phyloP scores from a whole-genome alignment of 805 yeast genomes.

The Millerozyma miso region DNA sequence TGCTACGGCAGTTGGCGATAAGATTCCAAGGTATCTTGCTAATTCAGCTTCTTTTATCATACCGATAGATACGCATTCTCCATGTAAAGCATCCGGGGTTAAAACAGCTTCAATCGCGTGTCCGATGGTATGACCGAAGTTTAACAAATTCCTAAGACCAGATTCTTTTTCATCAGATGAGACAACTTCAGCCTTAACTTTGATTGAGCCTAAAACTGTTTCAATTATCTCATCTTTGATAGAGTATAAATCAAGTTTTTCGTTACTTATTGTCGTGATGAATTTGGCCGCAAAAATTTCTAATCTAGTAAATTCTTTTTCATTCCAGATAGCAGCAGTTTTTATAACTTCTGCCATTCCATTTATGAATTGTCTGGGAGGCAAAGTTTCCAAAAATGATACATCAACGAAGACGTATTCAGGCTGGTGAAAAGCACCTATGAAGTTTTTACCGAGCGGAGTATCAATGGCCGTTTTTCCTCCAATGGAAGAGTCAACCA shows the following conservation, averaged over 20 bases:
- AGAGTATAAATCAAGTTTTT: constrained; percentile 49
- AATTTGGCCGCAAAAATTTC: constrained; percentile 72
- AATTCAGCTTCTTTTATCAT: constrained; percentile 93
- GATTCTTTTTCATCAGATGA: constrained; percentile 93
- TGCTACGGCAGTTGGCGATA: constrained; percentile 92
- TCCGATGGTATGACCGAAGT: constrained; percentile 96
- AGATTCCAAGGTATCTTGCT: constrained; percentile 82
- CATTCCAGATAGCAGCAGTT: constrained; percentile 98
- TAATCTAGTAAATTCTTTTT: constrained; percentile 76
- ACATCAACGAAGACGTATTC: constrained; percentile 82
- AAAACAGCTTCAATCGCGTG: constrained; percentile 98
- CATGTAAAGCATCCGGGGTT: constrained; percentile 94
- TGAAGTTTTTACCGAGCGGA: constrained; percentile 89
- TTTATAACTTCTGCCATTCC: constrained; percentile 98
- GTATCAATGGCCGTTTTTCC: constrained; percentile 99
- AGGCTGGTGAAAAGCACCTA: constrained; percentile 99
- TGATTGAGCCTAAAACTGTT: constrained; percentile 79
- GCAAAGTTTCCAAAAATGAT: constrained; percentile 79
- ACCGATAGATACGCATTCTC: constrained; percentile 99
- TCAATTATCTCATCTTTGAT: constrained; percentile 72
- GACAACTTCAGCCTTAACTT: constrained; percentile 92
- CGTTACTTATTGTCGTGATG: constrained; percentile 53
- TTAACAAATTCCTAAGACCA: constrained; percentile 83
- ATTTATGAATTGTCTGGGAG: constrained; percentile 90
- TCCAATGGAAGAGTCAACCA: constrained; percentile 98